A percentile compares a stretch with the other conserved stretches of the same genome.
These are phyloP conservation scores for Rhizophagus sp. DNA, from an alignment of 192 early-diverging fungal species.

Conservation along the genomic window DNA sequence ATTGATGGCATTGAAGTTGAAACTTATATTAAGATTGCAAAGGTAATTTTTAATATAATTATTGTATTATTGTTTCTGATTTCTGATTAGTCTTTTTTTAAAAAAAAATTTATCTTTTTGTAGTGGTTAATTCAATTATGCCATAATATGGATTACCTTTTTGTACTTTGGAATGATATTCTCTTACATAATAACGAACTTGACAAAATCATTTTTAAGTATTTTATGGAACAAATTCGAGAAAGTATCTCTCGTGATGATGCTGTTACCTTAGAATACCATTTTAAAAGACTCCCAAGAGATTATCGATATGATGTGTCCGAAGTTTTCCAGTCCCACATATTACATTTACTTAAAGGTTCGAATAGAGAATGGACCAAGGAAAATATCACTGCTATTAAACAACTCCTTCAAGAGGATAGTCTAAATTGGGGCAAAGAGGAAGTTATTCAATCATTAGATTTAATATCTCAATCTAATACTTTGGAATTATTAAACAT, in stretches of 20 bases:
- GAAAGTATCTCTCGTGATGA: neutral
- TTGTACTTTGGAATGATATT: neutral
- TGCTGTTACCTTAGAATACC: neutral
- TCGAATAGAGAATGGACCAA: too few species aligned
- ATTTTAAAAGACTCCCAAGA: too few species aligned
- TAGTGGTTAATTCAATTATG: slow-evolving; percentile 14
- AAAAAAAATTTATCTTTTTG: neutral
- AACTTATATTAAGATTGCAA: neutral
- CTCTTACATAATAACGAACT: neutral
- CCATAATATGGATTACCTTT: neutral
- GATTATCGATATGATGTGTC: too few species aligned
- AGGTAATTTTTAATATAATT: neutral
- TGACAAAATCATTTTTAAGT: neutral
- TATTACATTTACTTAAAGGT: too few species aligned
- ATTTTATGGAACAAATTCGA: neutral
- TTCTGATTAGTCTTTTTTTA: too few species aligned
- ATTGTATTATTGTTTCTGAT: neutral
- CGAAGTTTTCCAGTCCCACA: too few species aligned
- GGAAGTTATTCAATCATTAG: neutral
- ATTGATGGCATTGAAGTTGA: neutral
- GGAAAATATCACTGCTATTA: too few species aligned
- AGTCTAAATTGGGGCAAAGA: too few species aligned
- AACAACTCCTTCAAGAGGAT: too few species aligned
- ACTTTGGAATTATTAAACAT: neutral
- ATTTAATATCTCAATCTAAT: neutral